Base-by-base conservation (phyloP, 345 rosid species). In the Cardamine chenopodiifolia region DNA sequence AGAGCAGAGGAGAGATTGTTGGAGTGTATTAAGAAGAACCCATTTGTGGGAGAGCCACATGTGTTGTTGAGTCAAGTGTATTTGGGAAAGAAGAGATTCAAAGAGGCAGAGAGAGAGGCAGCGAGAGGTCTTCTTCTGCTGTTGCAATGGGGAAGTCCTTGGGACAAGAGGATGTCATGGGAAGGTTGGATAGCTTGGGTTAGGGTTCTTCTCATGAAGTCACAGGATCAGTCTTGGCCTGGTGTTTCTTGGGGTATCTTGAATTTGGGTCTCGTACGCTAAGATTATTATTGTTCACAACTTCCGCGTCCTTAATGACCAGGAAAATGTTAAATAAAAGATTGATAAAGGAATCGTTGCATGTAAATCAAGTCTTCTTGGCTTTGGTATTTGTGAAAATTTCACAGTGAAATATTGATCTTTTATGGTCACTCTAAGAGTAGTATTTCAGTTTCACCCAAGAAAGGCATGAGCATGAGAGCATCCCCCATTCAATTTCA, bases 81-180 rank as follows among this genome's bases (percentile, higher is more conserved):
- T 34, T 37, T 95, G 73, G 61, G 82, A 6, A 71, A 77, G 76
- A 88, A 89, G 62, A 82, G 78, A 84, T 90, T 82, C 48, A 84
- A 88, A 70, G 97, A 90, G 59, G 97, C 91, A 0, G 92, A 86
- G 70, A 77, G 44, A 42, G 88, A 78, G 65, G 91, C 90, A 0
- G 89, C 74, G 79, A 85, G 32, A 49, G 99, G 99, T 49, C 82
- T 95, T 56, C 77, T 62, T 25, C 81, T 92, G 26, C 52, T 90
- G 19, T 70, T 95, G 85, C 93, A 89, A 67, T 92, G 97, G 99
- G 97, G 96, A 10, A 88, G 91, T 47, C 90, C 97, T 6, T 88
- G 98, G 96, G 98, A 91, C 68, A 91, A 90, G 86, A 87, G 97
- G 81, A 90, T 76, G 86, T 82, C 97, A 15, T 91, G 96, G 97